phyloP scores from a whole-genome alignment of 345 rosid species.

The Odontarrhena argentea region DNA sequence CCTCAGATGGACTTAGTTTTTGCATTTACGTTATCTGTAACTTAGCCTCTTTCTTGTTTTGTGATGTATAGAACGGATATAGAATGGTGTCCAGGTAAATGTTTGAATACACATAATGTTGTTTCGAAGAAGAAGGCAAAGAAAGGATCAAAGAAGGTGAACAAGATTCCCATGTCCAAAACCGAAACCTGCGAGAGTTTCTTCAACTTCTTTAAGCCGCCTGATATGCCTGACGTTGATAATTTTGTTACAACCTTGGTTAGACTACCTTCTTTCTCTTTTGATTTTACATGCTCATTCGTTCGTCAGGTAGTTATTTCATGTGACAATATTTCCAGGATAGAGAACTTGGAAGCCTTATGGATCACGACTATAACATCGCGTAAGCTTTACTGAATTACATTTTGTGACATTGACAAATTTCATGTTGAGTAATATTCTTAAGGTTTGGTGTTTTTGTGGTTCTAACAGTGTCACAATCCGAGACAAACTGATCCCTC shows the following conservation, averaged over 20 bases:
- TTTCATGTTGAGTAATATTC: not conserved
- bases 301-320: slow-evolving; percentile 1
- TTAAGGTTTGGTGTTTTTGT: not conserved
- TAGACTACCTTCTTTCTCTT: not conserved
- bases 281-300: not conserved
- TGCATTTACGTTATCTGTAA: not conserved
- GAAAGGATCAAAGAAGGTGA: slow-evolving; percentile 82
- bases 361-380: slow-evolving; percentile 93
- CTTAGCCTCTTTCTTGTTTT: not conserved
- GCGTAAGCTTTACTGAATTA: slow-evolving; percentile 53
- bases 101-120: slow-evolving; percentile 72
- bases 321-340: slow-evolving; percentile 36
- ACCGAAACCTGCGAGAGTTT: slow-evolving; percentile 88
- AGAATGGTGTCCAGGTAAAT: slow-evolving; percentile 93
- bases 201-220: slow-evolving; percentile 90
- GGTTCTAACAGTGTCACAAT: slow-evolving; percentile 67
- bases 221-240: slow-evolving; percentile 81
- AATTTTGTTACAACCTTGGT: slow-evolving; percentile 40
- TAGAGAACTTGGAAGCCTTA: slow-evolving; percentile 79
- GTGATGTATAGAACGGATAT: slow-evolving; percentile 62
- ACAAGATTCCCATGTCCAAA: slow-evolving; percentile 68
- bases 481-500: slow-evolving; percentile 83
- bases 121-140: slow-evolving; percentile 75
- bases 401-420: slow-evolving; percentile 16
- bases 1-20: not conserved